Evolutionary conservation across 2,329 filamentous ascomycete species (phyloP), one percentile per base, ranked within the genome.

Genomic region (Moelleriella libera): DNA sequence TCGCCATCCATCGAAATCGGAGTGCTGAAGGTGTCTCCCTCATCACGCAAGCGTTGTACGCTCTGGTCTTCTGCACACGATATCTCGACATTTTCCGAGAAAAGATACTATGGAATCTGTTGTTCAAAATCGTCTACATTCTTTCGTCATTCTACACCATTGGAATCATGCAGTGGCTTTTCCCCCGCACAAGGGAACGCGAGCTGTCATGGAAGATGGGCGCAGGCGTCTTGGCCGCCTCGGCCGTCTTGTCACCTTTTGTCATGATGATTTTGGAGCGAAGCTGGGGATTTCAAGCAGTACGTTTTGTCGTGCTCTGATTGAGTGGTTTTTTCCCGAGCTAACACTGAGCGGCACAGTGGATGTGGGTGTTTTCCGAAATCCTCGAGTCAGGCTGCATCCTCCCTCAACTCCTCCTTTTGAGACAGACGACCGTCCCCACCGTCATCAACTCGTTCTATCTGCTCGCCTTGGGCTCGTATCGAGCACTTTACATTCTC

Each of bases 361-460:
- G 84, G 60, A 73, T 87, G 52, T 94, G 87, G 85, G 77, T 82
- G 49, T 95, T 96, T 67, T 94, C 87, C 32, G 82, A 92, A 56
- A 84, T 95, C 54, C 83, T 97, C 58, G 90, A 97, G 67, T 90
- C 88, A 34, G 79, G 94, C 51, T 92, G 85, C 63, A 80, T 96
- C 34, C 80, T 97, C 21, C 90, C 90, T 0, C 90, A 97, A 63
- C 81, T 97, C 1, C 77, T 96, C 5, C 81, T 96, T 42, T 79
- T 97, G 11, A 85, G 90, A 50, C 88, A 96, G 64, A 96, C 90
- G n/a, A 88, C 82, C 30, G 88, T 96, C 0, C 90, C 90, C 0
- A 97, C 90, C 45, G 90, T 96, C 44, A 89, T 97, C 66, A 87
- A 95, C 63, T 94, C 87, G n/a, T 95, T 85, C 68, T 97, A 97